These are phyloP conservation scores for Ascochyta lentis DNA, from an alignment of 2,329 filamentous ascomycete species.

Conservation along the genomic window DNA sequence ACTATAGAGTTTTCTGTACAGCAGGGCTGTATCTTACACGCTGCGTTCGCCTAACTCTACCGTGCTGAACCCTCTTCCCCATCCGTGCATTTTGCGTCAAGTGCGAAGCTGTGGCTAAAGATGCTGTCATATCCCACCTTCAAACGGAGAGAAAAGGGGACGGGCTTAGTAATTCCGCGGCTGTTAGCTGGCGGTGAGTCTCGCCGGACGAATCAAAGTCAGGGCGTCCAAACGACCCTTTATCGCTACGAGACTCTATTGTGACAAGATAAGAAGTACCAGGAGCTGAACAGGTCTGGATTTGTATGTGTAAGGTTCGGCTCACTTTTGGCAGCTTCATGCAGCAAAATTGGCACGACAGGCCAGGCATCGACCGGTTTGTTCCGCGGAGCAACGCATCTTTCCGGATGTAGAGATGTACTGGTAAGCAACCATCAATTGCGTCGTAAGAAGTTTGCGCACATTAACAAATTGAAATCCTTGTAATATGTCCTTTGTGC, in stretches of 20 bases:
- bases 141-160: not conserved
- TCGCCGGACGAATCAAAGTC: not conserved
- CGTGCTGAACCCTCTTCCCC: not conserved
- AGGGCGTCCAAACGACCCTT: not conserved
- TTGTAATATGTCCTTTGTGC: not conserved
- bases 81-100: not conserved
- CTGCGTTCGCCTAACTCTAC: not conserved
- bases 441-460: not conserved
- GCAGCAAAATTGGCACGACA: not conserved
- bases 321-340: not conserved
- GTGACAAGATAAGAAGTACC: not conserved
- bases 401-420: not conserved
- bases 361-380: not conserved
- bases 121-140: not conserved
- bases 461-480: not conserved
- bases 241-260: not conserved
- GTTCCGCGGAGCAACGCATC: not conserved
- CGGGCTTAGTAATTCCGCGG: not conserved
- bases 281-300: not conserved
- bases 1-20: not conserved
- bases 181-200: not conserved
- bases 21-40: not conserved
- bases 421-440: not conserved
- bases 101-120: not conserved
- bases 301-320: not conserved